Base-by-base conservation (phyloP, 2,329 filamentous ascomycete genomes). In the Trichoderma sp. region DNA sequence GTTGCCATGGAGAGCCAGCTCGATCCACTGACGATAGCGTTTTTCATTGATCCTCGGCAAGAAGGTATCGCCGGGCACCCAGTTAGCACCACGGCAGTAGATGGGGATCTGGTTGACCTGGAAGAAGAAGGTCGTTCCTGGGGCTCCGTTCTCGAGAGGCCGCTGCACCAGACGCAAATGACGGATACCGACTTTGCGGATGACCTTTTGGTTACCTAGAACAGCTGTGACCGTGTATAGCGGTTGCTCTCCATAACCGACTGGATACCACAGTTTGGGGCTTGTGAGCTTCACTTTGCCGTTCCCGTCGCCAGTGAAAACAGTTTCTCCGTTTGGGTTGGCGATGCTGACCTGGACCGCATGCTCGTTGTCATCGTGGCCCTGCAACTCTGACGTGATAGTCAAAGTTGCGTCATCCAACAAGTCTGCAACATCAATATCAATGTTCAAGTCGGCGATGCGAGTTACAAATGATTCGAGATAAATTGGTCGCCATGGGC, bases 41-140 rank as follows among this genome's bases (percentile, higher is more conserved):
- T 89, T 84, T 39, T 83, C 83, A 15, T 84, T 85, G 70, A 93
- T 89, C 15, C 91, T 86, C 0, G 91, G 89, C 23, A 91, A 87
- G 77, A 93, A 93, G 76, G 88, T 93, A 77, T 94, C 92, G 1
- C 91, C 91, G 0, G 92, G 92, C 73, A 94, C 93, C 92, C 92
- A 94, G 79, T 93, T 88, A 73, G 90, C 92, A n/a, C 92, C 92
- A 34, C 91, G 91, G 73, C 90, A 92, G 80, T 92, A 94, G 2
- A 94, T 82, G 68, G 91, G 89, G 13, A 92, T 84, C 62, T 88
- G 88, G 78, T 94, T 94, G 79, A 94, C 82, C 74, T 89, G 85
- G 80, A 94, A 94, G 82, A 90, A 93, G 81, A 93, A 94, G 1
- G 87, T 90, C 13, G 50, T 57, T 6, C 68, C 68, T 32, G 50